Evolutionary conservation across 768 basidiomycete species (phyloP), one percentile per base, ranked within the genome.

Genomic region (Russula griseocarnosa): DNA sequence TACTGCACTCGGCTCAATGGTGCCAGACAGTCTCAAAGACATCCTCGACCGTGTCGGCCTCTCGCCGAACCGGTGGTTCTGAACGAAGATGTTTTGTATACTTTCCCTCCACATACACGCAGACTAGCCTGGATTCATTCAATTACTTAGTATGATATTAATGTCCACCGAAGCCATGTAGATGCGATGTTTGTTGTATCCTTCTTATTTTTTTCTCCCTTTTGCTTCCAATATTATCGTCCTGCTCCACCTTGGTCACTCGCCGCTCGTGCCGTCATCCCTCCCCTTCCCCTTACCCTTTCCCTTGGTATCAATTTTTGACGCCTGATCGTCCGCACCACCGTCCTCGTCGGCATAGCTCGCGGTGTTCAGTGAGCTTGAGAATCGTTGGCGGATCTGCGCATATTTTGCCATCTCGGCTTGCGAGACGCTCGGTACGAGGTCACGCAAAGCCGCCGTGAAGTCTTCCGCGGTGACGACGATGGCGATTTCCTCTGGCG

Each of bases 321-420:
- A 44, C 9, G 20, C 22, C 69, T 73, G 63, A 65, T 76, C 32
- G 73, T 75, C 57, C 73, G 75, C 67, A 70, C 70, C 32, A 72
- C 28, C 30, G 14, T 61, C 49, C 50, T 11, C 54, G 9, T 58
- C n/a, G 22, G 51, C 38, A 74, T 61, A 56, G 75, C 74, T 60
- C 28, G 36, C 55, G 16, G 38, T 40, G 28, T 72, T 74, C 40
- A 46, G 20, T 4, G 76, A 72, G 26, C 69, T 71, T 11, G 87
- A 85, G 73, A 94, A 94, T 42, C 81, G 81, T 67, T 77, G 74
- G 73, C 91, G 90, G 11, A 97, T 83, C 61, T 75, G 74, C 53
- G 79, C 79, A 73, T 98, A 98, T 70, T 93, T 90, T 1, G 83
- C 81, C 84, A 98, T 86, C 73, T 98, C 96, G 9, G 82, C 81